Conservation (phyloP, 257 asterid genomes). For the Solanum dulcamara region DNA sequence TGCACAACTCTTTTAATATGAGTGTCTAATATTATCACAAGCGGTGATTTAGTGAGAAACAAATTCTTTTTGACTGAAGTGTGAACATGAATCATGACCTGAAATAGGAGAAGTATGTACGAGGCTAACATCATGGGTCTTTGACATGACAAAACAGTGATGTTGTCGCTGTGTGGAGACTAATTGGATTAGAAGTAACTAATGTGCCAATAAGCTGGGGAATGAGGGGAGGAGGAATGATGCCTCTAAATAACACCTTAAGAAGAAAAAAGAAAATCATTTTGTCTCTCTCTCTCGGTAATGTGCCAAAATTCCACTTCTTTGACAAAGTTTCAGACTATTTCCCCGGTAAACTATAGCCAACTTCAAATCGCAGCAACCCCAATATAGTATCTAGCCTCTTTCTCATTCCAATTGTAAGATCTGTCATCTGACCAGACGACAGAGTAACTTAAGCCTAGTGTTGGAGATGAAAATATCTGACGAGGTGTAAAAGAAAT, state of each 20-base stretch:
- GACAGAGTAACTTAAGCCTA: not conserved
- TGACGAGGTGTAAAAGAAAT: not conserved
- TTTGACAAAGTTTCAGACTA: not conserved
- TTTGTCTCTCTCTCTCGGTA: not conserved
- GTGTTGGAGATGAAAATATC: not conserved
- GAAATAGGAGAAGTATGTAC: no score
- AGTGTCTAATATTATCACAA: not conserved
- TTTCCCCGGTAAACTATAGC: not conserved
- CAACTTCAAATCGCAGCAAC: not conserved
- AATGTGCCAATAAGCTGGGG: not conserved
- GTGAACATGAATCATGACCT: no score
- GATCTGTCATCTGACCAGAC: not conserved
- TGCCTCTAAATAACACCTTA: not conserved
- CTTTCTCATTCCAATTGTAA: not conserved
- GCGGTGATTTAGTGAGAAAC: no score
- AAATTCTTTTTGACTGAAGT: not conserved
- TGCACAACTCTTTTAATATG: not conserved
- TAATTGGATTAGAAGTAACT: not conserved
- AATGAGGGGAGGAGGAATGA: not conserved
- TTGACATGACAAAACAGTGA: not conserved
- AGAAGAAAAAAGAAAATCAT: not conserved
- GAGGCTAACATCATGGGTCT: not conserved
- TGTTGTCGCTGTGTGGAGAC: not conserved
- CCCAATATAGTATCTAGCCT: not conserved
- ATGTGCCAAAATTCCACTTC: not conserved